Evolutionary conservation across 768 basidiomycete genomes (phyloP).

Genomic region (Calocera cornea): DNA sequence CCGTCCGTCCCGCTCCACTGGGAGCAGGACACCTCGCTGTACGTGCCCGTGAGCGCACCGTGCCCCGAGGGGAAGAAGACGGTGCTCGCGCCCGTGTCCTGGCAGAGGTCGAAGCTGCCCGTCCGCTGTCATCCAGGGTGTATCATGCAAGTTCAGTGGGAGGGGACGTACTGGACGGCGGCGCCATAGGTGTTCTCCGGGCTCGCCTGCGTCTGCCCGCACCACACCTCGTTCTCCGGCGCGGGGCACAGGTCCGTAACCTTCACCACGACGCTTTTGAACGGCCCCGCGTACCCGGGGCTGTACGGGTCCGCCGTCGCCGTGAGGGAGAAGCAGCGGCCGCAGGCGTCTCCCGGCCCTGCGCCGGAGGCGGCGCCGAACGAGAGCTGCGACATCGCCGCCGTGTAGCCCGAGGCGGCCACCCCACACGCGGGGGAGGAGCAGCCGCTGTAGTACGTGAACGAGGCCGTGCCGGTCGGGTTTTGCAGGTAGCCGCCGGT

Average conservation of each 20-base stretch:
- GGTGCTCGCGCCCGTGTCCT: conserved; percentile 39
- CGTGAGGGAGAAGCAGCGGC: conserved; percentile 45
- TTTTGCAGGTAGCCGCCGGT: conserved; percentile 42
- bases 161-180: conserved; percentile 39
- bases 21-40: conserved; percentile 42
- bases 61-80: conserved; percentile 46
- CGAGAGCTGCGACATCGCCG: conserved; percentile 44
- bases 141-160: no score
- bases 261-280: conserved; percentile 43
- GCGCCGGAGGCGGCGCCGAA: conserved; percentile 39
- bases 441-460: conserved; percentile 45
- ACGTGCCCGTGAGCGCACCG: conserved; percentile 41
- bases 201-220: conserved; percentile 36
- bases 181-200: conserved; percentile 32
- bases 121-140: no score
- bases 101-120: conserved; percentile 45
- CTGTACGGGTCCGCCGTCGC: conserved; percentile 40
- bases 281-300: conserved; percentile 37
- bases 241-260: conserved; percentile 35
- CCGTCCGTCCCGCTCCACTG: conserved; percentile 46
- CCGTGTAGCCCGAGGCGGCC: conserved; percentile 37
- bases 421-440: conserved; percentile 41
- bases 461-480: conserved; percentile 40
- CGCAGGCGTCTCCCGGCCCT: conserved; percentile 47
- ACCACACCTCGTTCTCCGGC: conserved; percentile 39